A percentile compares a stretch with the other conserved stretches of the same genome.
These are phyloP conservation scores for Coniochaeta sp. DNA, from an alignment of 2,329 filamentous ascomycete species.

Conservation along the genomic window DNA sequence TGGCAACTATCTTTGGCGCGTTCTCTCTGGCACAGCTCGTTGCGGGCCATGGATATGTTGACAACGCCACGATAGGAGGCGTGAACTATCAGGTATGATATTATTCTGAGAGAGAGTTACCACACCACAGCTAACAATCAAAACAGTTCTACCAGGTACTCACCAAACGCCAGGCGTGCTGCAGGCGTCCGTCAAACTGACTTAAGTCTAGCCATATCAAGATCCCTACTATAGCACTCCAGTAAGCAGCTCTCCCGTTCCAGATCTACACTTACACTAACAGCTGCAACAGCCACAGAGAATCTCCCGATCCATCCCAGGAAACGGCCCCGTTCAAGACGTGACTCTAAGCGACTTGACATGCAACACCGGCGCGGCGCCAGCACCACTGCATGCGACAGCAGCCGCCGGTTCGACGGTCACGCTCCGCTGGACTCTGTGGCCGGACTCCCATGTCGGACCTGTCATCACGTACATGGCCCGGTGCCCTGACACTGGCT, in stretches of 20 bases:
- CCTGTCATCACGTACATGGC: conserved; percentile 55
- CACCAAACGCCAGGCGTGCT: not conserved
- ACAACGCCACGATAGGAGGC: conserved; percentile 35
- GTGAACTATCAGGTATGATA: conserved; percentile 25
- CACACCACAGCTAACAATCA: conserved; percentile 5
- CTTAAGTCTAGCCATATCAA: conserved; percentile 28
- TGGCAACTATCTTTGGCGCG: conserved; percentile 20
- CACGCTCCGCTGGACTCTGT: conserved; percentile 47
- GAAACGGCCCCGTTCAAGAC: conserved; percentile 51
- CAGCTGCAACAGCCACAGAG: conserved; percentile 29
- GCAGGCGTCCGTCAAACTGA: no score
- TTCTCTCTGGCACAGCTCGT: conserved; percentile 26
- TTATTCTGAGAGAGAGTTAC: not conserved
- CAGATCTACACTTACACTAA: not conserved
- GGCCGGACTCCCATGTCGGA: conserved; percentile 43
- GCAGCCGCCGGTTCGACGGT: conserved; percentile 47
- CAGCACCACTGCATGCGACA: conserved; percentile 45
- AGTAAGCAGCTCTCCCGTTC: conserved; percentile 5
- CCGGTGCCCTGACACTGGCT: conserved; percentile 44
- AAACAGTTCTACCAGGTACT: conserved; percentile 24
- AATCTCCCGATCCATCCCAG: conserved; percentile 50
- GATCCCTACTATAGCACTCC: conserved; percentile 32
- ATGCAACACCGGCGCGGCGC: conserved; percentile 42
- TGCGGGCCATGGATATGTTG: conserved; percentile 42
- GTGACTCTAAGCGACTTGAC: conserved; percentile 46